Conservation (phyloP, 192 early-diverging fungal genomes). For the Allomyces macrogynus region DNA sequence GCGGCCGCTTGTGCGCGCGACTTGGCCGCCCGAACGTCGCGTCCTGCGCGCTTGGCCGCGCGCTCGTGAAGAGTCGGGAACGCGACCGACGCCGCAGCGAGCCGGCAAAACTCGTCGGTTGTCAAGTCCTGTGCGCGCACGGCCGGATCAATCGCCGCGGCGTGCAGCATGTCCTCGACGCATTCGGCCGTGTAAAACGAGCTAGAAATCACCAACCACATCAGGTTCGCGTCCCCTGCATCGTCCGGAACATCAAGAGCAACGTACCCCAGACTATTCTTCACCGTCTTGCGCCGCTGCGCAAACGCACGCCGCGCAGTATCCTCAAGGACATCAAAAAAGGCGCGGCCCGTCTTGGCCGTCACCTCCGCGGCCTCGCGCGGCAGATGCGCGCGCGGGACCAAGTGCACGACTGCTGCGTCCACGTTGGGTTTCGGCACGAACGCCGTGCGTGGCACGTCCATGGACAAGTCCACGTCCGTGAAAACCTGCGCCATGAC, state of each 20-base stretch:
- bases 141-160: slow-evolving; percentile 28
- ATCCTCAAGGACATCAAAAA: slow-evolving; percentile 35
- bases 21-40: too few relatives aligned
- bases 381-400: slow-evolving; percentile 20
- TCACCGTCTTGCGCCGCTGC: slow-evolving; percentile 45
- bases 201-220: too few relatives aligned
- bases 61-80: too few relatives aligned
- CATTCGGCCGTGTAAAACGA: slow-evolving; percentile 3
- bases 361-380: slow-evolving; percentile 4
- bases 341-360: slow-evolving; percentile 9
- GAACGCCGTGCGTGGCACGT: slow-evolving; percentile 38
- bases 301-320: slow-evolving; percentile 41
- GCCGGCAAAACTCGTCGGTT: slow-evolving; percentile 31
- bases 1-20: too few relatives aligned
- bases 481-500: slow-evolving; percentile 52
- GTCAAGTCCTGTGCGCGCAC: slow-evolving; percentile 40
- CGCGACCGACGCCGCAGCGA: slow-evolving; percentile 14
- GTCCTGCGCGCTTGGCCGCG: too few relatives aligned
- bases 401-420: slow-evolving; percentile 48
- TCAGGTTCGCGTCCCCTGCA: too few relatives aligned
- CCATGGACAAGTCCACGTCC: slow-evolving; percentile 36
- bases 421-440: slow-evolving; percentile 59
- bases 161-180: slow-evolving; percentile 20
- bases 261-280: slow-evolving; percentile 28
- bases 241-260: too few relatives aligned